Evolutionary conservation across 2,329 filamentous ascomycete genomes (phyloP).

Genomic region (Cytospora schulzeri): DNA sequence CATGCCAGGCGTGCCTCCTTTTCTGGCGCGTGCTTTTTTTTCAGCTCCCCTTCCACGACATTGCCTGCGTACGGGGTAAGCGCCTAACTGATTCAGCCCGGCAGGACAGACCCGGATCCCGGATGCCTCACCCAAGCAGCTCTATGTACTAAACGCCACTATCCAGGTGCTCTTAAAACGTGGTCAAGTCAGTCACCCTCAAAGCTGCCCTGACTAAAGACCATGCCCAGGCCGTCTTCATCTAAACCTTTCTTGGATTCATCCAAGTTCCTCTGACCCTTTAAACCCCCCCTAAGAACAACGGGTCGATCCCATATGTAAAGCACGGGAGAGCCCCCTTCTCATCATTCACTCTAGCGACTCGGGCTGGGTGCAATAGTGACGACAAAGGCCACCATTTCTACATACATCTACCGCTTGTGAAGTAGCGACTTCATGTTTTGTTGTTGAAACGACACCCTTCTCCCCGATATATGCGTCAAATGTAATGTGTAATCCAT

Average conservation of each 20-base stretch:
- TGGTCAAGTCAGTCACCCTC: neutral
- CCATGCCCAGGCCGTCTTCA: conserved; percentile 12
- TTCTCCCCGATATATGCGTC: neutral
- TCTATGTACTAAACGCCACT: neutral
- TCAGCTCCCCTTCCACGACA: too few species aligned
- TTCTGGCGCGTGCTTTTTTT: too few species aligned
- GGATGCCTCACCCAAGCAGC: neutral
- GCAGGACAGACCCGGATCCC: neutral
- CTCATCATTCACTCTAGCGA: conserved; percentile 9
- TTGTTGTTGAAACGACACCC: neutral
- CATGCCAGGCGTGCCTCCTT: neutral
- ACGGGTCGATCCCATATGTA: neutral
- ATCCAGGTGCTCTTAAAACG: neutral
- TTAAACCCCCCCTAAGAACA: neutral
- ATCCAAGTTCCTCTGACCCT: neutral
- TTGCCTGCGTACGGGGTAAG: neutral
- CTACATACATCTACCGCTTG: conserved; percentile 12
- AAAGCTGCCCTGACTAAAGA: neutral
- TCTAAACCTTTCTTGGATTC: neutral
- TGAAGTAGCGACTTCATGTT: conserved; percentile 21
- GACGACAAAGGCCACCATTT: conserved; percentile 10
- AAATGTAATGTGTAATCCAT: conserved; percentile 18
- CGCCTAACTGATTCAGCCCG: neutral
- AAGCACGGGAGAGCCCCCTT: conserved; percentile 2
- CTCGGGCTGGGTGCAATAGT: conserved; percentile 6